Conservation (phyloP, 1,284 basidiomycete species). For the Caloboletus inedulis region DNA sequence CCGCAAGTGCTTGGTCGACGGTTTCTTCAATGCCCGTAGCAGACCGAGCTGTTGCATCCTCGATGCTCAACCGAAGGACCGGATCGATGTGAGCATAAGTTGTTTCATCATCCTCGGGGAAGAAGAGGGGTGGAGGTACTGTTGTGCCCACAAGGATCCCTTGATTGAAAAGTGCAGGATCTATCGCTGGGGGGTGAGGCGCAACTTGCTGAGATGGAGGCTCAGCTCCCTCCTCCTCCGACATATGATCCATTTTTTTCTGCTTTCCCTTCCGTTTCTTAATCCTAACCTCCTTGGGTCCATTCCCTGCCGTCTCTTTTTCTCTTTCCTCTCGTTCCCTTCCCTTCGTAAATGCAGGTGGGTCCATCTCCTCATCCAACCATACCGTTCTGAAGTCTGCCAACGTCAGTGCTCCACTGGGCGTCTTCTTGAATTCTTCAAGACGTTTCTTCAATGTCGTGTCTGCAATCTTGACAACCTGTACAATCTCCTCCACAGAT, state of each 20-base stretch:
- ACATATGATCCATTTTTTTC: slow-evolving; percentile 41
- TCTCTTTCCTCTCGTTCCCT: slow-evolving; percentile 67
- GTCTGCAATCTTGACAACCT: slow-evolving; percentile 98
- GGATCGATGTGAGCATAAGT: slow-evolving; percentile 55
- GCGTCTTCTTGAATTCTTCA: slow-evolving; percentile 93
- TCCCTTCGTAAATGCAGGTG: slow-evolving; percentile 82
- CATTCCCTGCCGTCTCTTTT: slow-evolving; percentile 40
- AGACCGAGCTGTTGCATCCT: slow-evolving; percentile 16
- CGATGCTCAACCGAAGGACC: slow-evolving; percentile 41
- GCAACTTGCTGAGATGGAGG: slow-evolving; percentile 15
- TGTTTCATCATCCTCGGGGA: slow-evolving; percentile 42
- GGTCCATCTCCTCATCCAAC: slow-evolving; percentile 89
- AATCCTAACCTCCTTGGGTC: slow-evolving; percentile 29
- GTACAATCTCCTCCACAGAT: slow-evolving; percentile 92
- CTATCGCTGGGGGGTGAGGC: slow-evolving; percentile 38
- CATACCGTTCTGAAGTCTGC: slow-evolving; percentile 91
- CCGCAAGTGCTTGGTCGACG: slow-evolving; percentile 53
- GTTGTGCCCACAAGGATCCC: slow-evolving; percentile 37
- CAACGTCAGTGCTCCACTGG: slow-evolving; percentile 82
- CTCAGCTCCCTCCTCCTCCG: slow-evolving; percentile 39
- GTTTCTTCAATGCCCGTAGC: slow-evolving; percentile 39
- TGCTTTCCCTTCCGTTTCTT: slow-evolving; percentile 39
- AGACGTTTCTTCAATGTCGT: slow-evolving; percentile 90
- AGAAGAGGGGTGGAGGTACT: slow-evolving; percentile 37
- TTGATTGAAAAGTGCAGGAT: slow-evolving; percentile 42